These are phyloP conservation scores for Pistacia integerrima DNA, from an alignment of 345 rosid genomes.

Conservation along the genomic window DNA sequence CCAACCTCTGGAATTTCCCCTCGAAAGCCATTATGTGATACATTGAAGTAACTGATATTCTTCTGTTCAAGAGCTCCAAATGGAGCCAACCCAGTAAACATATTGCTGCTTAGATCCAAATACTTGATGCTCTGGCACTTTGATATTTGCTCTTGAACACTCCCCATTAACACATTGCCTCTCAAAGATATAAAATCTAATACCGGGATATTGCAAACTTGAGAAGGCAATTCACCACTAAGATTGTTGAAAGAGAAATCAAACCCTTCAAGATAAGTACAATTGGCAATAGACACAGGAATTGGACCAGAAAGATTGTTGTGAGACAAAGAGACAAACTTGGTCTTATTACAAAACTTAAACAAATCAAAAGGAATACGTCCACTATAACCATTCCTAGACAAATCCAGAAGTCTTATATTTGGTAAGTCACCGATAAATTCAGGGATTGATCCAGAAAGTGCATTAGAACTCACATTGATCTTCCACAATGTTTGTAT, in stretches of 20 bases:
- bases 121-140: conserved; percentile 59
- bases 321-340: conserved; percentile 72
- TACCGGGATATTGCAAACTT: conserved; percentile 60
- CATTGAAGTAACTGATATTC: conserved; percentile 68
- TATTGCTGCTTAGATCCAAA: conserved; percentile 79
- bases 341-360: conserved; percentile 69
- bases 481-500: conserved; percentile 83
- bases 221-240: conserved; percentile 62
- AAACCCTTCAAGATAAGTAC: conserved; percentile 73
- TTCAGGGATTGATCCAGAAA: conserved; percentile 87
- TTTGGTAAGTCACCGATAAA: conserved; percentile 79
- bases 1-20: conserved; percentile 63
- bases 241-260: conserved; percentile 82
- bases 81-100: conserved; percentile 70
- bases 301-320: conserved; percentile 73
- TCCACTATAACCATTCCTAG: conserved; percentile 67
- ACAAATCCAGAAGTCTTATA: conserved; percentile 90
- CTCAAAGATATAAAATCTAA: conserved; percentile 65
- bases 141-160: conserved; percentile 49
- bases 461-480: conserved; percentile 85
- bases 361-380: conserved; percentile 73
- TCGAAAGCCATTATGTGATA: conserved; percentile 66
- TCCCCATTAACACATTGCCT: conserved; percentile 67
- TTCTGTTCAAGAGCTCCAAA: conserved; percentile 54
- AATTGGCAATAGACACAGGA: conserved; percentile 69